Evolutionary conservation across 441 rosid genomes (phyloP).

Genomic region (Bocquillonia castaneifolia): DNA sequence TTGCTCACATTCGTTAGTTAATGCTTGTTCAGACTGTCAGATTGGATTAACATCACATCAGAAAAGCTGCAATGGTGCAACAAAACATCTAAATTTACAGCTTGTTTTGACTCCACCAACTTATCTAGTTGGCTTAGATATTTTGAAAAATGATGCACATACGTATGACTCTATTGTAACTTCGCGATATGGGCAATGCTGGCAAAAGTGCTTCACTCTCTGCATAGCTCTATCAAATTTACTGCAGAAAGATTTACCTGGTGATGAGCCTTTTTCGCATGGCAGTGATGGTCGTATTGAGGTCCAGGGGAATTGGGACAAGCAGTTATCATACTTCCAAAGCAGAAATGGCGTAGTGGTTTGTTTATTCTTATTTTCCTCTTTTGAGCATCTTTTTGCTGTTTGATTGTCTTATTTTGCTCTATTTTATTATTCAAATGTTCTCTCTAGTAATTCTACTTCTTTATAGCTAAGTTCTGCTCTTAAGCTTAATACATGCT

Average conservation of each 20-base stretch:
- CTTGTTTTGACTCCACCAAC: constrained; percentile 48
- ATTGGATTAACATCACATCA: constrained; percentile 31
- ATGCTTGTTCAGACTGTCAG: constrained; percentile 49
- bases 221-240: constrained; percentile 60
- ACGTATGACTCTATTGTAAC: constrained; percentile 45
- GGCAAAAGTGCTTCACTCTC: constrained; percentile 69
- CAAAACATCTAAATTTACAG: constrained; percentile 30
- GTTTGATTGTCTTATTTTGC: background rate
- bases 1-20: constrained; percentile 25
- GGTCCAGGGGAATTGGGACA: constrained; percentile 50
- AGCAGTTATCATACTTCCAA: constrained; percentile 59
- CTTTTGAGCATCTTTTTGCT: background rate
- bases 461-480: background rate
- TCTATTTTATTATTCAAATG: background rate
- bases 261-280: constrained; percentile 41
- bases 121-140: constrained; percentile 73
- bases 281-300: constrained; percentile 70
- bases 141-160: constrained; percentile 52
- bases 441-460: background rate
- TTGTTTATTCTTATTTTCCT: constrained; percentile 37
- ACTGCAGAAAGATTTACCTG: constrained; percentile 43
- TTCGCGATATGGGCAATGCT: constrained; percentile 46
- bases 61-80: constrained; percentile 28
- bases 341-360: constrained; percentile 62
- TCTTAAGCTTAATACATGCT: background rate